Conservation (phyloP, 176 grass and related monocot genomes). For the Thalia dealbata region DNA sequence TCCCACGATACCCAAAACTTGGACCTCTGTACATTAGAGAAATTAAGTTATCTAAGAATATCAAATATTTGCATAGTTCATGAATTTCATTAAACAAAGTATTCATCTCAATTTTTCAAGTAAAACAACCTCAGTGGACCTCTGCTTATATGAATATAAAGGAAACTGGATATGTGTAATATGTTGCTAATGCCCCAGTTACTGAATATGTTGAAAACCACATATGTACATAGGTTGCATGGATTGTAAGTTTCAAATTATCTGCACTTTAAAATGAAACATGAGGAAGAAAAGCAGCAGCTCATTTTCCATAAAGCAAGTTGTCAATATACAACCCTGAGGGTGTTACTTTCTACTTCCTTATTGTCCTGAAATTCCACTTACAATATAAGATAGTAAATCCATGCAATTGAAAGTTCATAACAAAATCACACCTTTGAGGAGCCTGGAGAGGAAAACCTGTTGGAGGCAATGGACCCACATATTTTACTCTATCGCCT, state of each 20-base stretch:
- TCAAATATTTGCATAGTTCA: not conserved
- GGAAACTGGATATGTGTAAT: not conserved
- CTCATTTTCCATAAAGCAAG: no score
- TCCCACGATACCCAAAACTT: conserved; percentile 74
- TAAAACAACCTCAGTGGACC: not conserved
- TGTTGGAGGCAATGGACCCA: conserved; percentile 42
- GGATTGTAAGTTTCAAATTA: no score
- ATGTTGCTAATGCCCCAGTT: no score
- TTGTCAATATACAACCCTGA: no score
- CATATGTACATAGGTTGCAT: no score
- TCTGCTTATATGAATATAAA: no score
- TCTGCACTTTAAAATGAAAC: no score
- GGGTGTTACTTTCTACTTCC: no score
- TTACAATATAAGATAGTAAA: not conserved
- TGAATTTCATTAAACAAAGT: not conserved
- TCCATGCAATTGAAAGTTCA: not conserved
- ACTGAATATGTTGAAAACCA: no score
- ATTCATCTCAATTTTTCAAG: not conserved
- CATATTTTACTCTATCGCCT: conserved; percentile 89
- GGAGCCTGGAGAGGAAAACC: conserved; percentile 38
- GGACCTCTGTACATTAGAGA: conserved; percentile 50
- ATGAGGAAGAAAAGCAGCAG: no score
- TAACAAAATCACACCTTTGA: conserved; percentile 39
- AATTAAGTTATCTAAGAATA: not conserved
- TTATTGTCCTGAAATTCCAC: no score